Evolutionary conservation across 495 filamentous ascomycete species (phyloP).

Genomic region (Rhypophila decipiens): DNA sequence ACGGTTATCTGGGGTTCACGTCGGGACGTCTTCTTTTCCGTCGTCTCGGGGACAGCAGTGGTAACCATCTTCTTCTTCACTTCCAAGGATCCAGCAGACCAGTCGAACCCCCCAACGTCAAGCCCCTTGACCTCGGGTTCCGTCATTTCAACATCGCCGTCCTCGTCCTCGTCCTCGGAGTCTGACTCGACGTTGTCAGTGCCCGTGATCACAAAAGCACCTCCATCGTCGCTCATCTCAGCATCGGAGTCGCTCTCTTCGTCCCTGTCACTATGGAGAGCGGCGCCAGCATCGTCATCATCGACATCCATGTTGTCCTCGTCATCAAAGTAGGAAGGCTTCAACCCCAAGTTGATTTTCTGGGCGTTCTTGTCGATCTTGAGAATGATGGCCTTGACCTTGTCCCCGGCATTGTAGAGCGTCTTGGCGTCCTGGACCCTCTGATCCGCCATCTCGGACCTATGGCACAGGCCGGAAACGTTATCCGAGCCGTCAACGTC

Average conservation of each 20-base stretch:
- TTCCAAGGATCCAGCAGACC: constrained; percentile 59
- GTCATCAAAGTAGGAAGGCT: constrained; percentile 81
- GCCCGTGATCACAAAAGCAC: constrained; percentile 46
- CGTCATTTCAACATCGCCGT: constrained; percentile 43
- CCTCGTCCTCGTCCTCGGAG: constrained; percentile 43
- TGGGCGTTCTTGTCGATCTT: constrained; percentile 65
- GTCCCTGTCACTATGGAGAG: constrained; percentile 29
- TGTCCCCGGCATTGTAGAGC: constrained; percentile 80
- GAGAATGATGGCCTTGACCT: constrained; percentile 82
- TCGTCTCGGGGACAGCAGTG: constrained; percentile 40
- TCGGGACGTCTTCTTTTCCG: constrained; percentile 56
- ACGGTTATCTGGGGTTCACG: constrained; percentile 74
- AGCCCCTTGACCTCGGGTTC: constrained; percentile 51
- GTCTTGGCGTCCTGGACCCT: constrained; percentile 70
- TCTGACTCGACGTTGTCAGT: constrained; percentile 33
- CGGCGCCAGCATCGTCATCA: constrained; percentile 44
- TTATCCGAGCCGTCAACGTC: constrained; percentile 77
- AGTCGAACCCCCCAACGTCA: constrained; percentile 78
- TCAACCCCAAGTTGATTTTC: constrained; percentile 81
- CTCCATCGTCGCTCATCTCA: constrained; percentile 46
- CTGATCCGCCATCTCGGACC: constrained; percentile 80
- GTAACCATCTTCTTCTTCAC: constrained; percentile 34
- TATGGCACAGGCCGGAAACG: constrained; percentile 87
- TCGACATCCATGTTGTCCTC: constrained; percentile 48
- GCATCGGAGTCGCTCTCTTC: constrained; percentile 42